phyloP scores from a whole-genome alignment of 352 stramenopile species.

The Phytophthora sojae region DNA sequence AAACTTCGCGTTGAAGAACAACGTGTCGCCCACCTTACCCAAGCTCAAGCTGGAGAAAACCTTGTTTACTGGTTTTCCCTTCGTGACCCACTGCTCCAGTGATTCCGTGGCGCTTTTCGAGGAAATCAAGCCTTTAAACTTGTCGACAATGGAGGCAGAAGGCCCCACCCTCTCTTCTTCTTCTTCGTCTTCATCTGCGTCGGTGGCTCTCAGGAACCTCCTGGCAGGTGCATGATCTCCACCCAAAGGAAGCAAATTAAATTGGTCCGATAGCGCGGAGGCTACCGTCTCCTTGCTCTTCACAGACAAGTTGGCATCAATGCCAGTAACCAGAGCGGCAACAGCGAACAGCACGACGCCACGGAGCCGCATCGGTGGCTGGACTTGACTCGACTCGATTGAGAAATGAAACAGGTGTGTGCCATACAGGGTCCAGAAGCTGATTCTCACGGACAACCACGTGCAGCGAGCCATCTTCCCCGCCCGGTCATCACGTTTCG shows the following conservation, averaged over 20 bases:
- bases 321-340: neutral
- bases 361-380: neutral
- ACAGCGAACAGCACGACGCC: neutral
- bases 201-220: neutral
- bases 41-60: neutral
- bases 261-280: neutral
- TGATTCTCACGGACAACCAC: neutral
- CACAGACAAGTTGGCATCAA: neutral
- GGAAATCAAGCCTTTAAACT: neutral
- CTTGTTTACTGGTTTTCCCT: neutral
- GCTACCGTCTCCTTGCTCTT: neutral
- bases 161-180: neutral
- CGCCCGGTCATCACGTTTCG: neutral
- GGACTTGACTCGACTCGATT: neutral
- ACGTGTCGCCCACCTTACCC: neutral
- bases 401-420: constrained; percentile 1
- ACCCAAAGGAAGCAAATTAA: neutral
- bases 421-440: neutral
- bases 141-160: neutral
- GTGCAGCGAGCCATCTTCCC: neutral
- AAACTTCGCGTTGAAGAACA: neutral
- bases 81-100: neutral
- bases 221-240: neutral
- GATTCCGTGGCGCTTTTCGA: neutral
- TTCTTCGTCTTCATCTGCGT: neutral